Evolutionary conservation across 768 basidiomycete species (phyloP).

Genomic region (Tylopilus sp.): DNA sequence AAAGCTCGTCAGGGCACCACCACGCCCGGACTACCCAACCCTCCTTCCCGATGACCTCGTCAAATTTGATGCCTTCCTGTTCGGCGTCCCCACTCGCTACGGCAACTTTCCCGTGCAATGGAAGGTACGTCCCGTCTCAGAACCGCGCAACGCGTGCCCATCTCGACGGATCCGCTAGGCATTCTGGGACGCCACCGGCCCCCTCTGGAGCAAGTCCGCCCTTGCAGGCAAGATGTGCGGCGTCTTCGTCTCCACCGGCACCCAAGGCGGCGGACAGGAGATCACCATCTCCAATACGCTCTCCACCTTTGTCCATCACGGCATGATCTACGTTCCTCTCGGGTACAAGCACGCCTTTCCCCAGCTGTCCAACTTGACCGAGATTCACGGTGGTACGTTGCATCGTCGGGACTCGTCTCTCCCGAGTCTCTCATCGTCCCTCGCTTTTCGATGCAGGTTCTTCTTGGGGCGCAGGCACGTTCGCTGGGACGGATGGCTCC

Average conservation of each 20-base stretch:
- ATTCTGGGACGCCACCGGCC: constrained; percentile 51
- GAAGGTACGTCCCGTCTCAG: constrained; percentile 41
- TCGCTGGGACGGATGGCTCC: constrained; percentile 50
- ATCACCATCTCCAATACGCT: constrained; percentile 35
- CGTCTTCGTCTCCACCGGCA: constrained; percentile 44
- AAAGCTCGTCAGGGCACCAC: constrained; percentile 62
- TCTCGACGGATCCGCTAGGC: constrained; percentile 30
- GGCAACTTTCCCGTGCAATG: constrained; percentile 51
- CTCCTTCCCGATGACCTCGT: constrained; percentile 31
- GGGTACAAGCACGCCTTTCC: constrained; percentile 45
- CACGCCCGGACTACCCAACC: constrained; percentile 59
- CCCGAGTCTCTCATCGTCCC: too few species aligned
- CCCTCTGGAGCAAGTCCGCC: constrained; percentile 40
- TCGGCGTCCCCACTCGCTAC: constrained; percentile 46
- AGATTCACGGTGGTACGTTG: constrained; percentile 46
- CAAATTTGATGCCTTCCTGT: constrained; percentile 41
- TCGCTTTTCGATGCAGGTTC: constrained; percentile 50
- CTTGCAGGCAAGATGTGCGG: constrained; percentile 46
- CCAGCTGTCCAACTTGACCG: constrained; percentile 37
- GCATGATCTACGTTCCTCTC: constrained; percentile 50
- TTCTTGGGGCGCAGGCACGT: constrained; percentile 79
- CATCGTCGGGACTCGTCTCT: background rate
- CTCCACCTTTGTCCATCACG: constrained; percentile 54
- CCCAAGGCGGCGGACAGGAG: constrained; percentile 49
- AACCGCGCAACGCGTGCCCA: background rate